Evolutionary conservation across 108 stramenopile species (phyloP).

Genomic region (Cyclotella kingstonii): DNA sequence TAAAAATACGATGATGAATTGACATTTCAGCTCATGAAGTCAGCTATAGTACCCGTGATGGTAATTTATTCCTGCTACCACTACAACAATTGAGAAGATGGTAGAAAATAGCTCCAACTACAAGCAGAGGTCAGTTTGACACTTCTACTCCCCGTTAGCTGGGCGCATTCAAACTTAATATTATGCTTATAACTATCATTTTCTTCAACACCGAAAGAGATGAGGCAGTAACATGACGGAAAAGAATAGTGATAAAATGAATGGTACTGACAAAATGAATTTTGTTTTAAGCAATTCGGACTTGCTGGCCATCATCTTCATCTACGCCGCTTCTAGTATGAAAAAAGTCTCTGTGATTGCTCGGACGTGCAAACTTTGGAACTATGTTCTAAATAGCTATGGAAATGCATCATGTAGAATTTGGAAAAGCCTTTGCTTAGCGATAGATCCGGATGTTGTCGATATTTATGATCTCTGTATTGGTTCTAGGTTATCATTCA

Average conservation of each 20-base stretch:
- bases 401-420: not conserved
- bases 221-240: too few relatives aligned
- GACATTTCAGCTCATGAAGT: too few relatives aligned
- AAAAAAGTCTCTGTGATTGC: not conserved
- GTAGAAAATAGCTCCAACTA: too few relatives aligned
- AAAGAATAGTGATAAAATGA: not conserved
- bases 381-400: not conserved
- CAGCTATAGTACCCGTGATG: too few relatives aligned
- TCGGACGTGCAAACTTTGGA: not conserved
- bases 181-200: too few relatives aligned
- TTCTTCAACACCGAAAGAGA: too few relatives aligned
- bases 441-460: not conserved
- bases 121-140: too few relatives aligned
- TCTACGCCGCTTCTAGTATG: not conserved
- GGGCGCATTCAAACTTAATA: too few relatives aligned
- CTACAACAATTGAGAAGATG: too few relatives aligned
- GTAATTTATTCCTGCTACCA: too few relatives aligned
- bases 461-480: not conserved
- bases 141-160: too few relatives aligned
- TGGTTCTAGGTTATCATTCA: not conserved
- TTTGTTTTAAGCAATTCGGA: not conserved
- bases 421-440: not conserved
- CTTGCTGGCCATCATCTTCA: not conserved
- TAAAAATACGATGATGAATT: too few relatives aligned
- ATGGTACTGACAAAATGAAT: not conserved